Base-by-base conservation (phyloP, 768 basidiomycete genomes). In the Collybia mongolica region DNA sequence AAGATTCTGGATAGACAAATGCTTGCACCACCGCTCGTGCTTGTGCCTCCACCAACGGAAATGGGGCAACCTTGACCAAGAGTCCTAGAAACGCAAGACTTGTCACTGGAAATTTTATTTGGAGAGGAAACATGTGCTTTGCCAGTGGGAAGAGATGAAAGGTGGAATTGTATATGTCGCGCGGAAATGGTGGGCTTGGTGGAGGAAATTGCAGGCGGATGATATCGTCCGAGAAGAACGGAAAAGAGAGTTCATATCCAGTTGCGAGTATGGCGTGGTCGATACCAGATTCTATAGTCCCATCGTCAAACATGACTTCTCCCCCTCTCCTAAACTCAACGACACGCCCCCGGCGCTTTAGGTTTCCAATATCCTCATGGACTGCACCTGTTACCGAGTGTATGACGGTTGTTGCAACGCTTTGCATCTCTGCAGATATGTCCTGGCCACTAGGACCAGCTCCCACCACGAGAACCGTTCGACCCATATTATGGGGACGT, bases 11-110 rank as follows among this genome's bases (percentile, higher is more conserved):
- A 45, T 81, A 57, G 12, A 70, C 69, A 52, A 89, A 86, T 0
- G 76, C 80, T 19, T 73, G 72, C 18, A 84, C 63, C 6, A 81
- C 74, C 2, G 82, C 85, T 0, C 77, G 79, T 0, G 86, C 85
- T 66, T 96, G 94, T 0, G 80, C 81, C 65, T 97, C 91, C 42
- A 86, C 73, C 0, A 93, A 60, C 1, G 90, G 92, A 51, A 95
- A 79, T 2, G 93, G 93, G 0, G 76, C 76, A 19, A 90, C 81
- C 28, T 72, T 69, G 22, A 72, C 61, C 1, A 73, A 72, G 9
- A 91, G 76, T 2, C 88, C 81, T 44, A 88, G 69, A 64, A 93
- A 90, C 7, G 81, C 86, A 36, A 90, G 60, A 4, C 76, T 76
- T 1, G 72, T 61, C 1, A 74, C 69, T 1, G 74, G 83, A 60